These are phyloP conservation scores for Hyphodiscus hymeniophilus DNA, from an alignment of 495 filamentous ascomycete genomes.

Conservation along the genomic window DNA sequence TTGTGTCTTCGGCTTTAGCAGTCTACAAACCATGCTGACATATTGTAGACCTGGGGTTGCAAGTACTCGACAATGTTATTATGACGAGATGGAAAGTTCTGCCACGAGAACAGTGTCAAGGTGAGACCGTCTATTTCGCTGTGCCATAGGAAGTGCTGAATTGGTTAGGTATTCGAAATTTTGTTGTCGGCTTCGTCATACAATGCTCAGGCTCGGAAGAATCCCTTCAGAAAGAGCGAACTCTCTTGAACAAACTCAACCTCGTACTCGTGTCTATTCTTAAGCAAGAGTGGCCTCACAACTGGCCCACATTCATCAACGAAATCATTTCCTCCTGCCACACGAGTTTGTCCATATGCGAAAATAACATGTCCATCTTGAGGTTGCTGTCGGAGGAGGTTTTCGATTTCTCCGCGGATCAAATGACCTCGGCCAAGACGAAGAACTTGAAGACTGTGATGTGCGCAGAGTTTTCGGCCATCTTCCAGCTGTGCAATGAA, in stretches of 20 bases:
- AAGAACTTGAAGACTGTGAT: slow-evolving; percentile 95
- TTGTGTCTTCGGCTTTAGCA: slow-evolving; percentile 27
- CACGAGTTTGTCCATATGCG: slow-evolving; percentile 89
- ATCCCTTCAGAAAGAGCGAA: slow-evolving; percentile 67
- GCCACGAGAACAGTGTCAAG: slow-evolving; percentile 86
- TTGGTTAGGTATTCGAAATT: slow-evolving; percentile 78
- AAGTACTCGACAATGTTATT: slow-evolving; percentile 96
- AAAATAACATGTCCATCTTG: slow-evolving; percentile 99
- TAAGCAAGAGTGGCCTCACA: slow-evolving; percentile 99
- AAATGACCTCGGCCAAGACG: slow-evolving; percentile 95
- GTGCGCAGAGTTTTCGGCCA: slow-evolving; percentile 94
- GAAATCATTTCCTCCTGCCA: slow-evolving; percentile 96
- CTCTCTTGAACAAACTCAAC: slow-evolving; percentile 94
- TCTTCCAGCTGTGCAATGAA: slow-evolving; percentile 94
- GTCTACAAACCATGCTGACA: slow-evolving; percentile 34
- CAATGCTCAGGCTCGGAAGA: slow-evolving; percentile 84
- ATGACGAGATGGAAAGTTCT: slow-evolving; percentile 98
- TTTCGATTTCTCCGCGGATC: slow-evolving; percentile 96
- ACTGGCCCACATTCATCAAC: slow-evolving; percentile 99
- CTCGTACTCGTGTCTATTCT: slow-evolving; percentile 93
- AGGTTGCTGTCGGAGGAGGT: slow-evolving; percentile 95
- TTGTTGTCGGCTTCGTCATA: slow-evolving; percentile 96
- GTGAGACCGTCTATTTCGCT: slow-evolving; percentile 6
- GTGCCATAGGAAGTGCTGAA: slow-evolving; percentile 21
- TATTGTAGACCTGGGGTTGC: slow-evolving; percentile 73